phyloP scores from a whole-genome alignment of 768 basidiomycete species.

The Mycena filopes region DNA sequence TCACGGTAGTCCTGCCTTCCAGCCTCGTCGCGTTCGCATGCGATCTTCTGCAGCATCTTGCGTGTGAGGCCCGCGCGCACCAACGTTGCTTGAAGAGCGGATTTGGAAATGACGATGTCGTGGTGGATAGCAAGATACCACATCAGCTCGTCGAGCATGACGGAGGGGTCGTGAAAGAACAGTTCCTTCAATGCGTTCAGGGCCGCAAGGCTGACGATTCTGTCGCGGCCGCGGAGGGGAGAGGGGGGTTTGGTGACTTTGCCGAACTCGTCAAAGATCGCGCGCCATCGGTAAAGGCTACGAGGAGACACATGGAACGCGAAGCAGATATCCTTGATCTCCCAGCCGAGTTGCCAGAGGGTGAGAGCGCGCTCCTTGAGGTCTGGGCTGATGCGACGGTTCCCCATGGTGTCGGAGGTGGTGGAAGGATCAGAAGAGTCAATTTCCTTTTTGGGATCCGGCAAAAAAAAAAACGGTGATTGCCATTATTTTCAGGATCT shows the following conservation, averaged over 20 bases:
- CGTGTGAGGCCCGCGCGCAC: too few relatives aligned
- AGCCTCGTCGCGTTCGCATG: too few relatives aligned
- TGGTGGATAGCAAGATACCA: constrained; percentile 30
- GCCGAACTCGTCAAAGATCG: constrained; percentile 31
- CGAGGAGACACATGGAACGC: constrained; percentile 30
- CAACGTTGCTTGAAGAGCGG: constrained; percentile 31
- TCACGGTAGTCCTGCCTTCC: too few relatives aligned
- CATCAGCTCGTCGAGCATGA: constrained; percentile 26
- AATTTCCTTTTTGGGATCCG: too few relatives aligned
- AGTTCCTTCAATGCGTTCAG: constrained; percentile 22
- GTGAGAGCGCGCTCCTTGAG: too few relatives aligned
- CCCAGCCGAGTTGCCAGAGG: constrained; percentile 36
- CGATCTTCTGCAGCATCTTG: constrained; percentile 35
- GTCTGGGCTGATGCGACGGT: constrained; percentile 25
- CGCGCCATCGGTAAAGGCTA: constrained; percentile 35
- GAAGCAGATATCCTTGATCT: constrained; percentile 30
- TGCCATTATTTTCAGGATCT: too few relatives aligned
- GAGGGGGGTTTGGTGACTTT: constrained; percentile 28
- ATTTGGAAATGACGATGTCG: constrained; percentile 26
- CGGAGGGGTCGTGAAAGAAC: constrained; percentile 13
- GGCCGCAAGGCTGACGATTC: constrained; percentile 24
- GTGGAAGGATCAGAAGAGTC: neutral
- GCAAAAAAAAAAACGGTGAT: too few relatives aligned
- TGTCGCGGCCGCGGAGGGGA: constrained; percentile 30
- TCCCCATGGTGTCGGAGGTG: constrained; percentile 7